Evolutionary conservation across 192 early-diverging fungal species (phyloP), one percentile per base, ranked within the genome.

Genomic region (Nowakowskiella sp.): DNA sequence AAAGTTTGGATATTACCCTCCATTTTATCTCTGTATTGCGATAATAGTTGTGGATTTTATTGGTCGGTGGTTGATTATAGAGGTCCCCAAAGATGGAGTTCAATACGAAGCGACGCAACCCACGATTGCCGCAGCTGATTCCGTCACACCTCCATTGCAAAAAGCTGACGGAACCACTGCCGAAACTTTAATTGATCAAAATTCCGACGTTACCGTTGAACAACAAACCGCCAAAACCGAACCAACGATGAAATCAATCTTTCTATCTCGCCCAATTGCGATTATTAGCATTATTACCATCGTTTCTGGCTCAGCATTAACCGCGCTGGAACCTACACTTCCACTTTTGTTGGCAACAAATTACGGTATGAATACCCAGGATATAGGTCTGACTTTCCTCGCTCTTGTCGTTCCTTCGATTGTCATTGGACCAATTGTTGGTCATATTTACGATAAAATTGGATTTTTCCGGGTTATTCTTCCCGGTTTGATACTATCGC

Each of bases 271-370:
- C n/a, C n/a, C n/a, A n/a, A n/a, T n/a, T n/a, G n/a, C n/a, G n/a
- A n/a, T n/a, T n/a, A n/a, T n/a, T n/a, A n/a, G n/a, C n/a, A n/a
- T n/a, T n/a, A n/a, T n/a, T n/a, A n/a, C n/a, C n/a, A n/a, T n/a
- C n/a, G n/a, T n/a, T 51, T 54, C 4, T 39, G 5, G 7, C 10
- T 51, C 10, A 54, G 27, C 29, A 26, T n/a, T 57, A 3, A 58
- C 61, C 9, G 44, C 42, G 31, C 30, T 62, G 7, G 61, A 62
- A 39, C 53, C 53, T 1, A 62, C 61, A 22, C 42, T 62, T 8
- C 61, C 61, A 4, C 54, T 62, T 24, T 29, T 51, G 30, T 28
- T 62, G 9, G 21, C 32, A n/a, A 27, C 6, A 3, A 28, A 44
- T 1, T 62, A 49, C 31, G 54, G 54, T 23, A 57, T 47, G 50